Conservation (phyloP, 2,329 filamentous ascomycete genomes). For the Colletotrichum orchidophilum region DNA sequence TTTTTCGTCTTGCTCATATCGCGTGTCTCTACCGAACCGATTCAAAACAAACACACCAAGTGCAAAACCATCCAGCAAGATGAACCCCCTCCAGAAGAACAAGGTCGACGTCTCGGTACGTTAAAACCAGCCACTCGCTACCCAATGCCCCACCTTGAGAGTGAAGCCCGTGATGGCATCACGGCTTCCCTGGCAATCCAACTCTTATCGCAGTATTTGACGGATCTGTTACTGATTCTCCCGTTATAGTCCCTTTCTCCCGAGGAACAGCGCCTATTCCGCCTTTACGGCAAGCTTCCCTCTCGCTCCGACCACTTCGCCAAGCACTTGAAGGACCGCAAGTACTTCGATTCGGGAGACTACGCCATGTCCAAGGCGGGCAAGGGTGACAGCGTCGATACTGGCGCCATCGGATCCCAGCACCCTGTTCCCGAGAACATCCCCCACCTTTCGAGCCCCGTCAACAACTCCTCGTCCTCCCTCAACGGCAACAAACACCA, state of each 20-base stretch:
- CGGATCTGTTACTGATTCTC: conserved; percentile 35
- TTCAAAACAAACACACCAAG: neutral
- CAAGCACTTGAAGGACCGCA: conserved; percentile 99
- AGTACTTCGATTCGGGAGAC: conserved; percentile 97
- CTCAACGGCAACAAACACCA: conserved; percentile 33
- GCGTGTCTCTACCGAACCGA: neutral
- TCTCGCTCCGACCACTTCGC: conserved; percentile 96
- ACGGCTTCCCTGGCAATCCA: neutral
- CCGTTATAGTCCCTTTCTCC: conserved; percentile 80
- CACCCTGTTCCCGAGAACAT: conserved; percentile 97
- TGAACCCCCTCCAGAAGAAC: conserved; percentile 99
- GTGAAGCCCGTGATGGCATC: conserved; percentile 14
- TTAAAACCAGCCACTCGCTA: conserved; percentile 39
- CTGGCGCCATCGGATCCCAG: conserved; percentile 92
- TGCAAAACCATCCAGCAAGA: conserved; percentile 49
- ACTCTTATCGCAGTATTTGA: neutral
- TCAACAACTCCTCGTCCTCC: conserved; percentile 45
- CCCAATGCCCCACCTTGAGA: conserved; percentile 22
- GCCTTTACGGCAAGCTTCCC: conserved; percentile 96
- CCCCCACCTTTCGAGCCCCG: conserved; percentile 82
- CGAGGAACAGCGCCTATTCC: conserved; percentile 96
- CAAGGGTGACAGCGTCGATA: conserved; percentile 93
- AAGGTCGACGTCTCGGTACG: conserved; percentile 96
- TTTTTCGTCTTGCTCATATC: neutral
- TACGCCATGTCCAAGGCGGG: conserved; percentile 97